Evolutionary conservation across 306 rosid genomes (phyloP).

Genomic region (Castanospermum australe): DNA sequence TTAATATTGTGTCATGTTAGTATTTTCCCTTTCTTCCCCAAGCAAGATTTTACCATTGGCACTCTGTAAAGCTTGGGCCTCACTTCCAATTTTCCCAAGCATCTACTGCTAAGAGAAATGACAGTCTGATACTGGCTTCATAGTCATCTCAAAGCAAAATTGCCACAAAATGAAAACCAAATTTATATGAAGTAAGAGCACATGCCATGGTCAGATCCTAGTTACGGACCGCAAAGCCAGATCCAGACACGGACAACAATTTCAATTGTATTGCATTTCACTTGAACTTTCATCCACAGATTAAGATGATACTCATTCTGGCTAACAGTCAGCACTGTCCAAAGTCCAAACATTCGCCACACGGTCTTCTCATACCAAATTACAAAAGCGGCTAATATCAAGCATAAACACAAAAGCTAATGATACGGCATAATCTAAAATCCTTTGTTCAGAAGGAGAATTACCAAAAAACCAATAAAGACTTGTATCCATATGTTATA

Average conservation of each 20-base stretch:
- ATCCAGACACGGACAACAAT: neutral
- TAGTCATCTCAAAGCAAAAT: neutral
- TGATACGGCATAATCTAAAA: neutral
- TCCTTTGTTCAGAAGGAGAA: neutral
- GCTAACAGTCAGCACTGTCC: neutral
- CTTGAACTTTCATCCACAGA: neutral
- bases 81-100: neutral
- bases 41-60: neutral
- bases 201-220: neutral
- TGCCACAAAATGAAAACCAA: neutral
- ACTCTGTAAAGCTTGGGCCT: neutral
- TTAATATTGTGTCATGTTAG: neutral
- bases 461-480: too few relatives aligned
- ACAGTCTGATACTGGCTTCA: neutral
- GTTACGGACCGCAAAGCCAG: neutral
- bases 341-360: too few relatives aligned
- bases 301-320: neutral
- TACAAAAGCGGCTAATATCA: neutral
- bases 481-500: too few relatives aligned
- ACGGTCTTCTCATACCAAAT: neutral
- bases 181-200: neutral
- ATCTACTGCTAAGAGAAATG: neutral
- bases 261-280: neutral
- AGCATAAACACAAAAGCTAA: neutral
- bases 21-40: neutral